Evolutionary conservation across 129 eudicot genomes (phyloP), one percentile per base, ranked within the genome.

Genomic region (Artemisia annua): DNA sequence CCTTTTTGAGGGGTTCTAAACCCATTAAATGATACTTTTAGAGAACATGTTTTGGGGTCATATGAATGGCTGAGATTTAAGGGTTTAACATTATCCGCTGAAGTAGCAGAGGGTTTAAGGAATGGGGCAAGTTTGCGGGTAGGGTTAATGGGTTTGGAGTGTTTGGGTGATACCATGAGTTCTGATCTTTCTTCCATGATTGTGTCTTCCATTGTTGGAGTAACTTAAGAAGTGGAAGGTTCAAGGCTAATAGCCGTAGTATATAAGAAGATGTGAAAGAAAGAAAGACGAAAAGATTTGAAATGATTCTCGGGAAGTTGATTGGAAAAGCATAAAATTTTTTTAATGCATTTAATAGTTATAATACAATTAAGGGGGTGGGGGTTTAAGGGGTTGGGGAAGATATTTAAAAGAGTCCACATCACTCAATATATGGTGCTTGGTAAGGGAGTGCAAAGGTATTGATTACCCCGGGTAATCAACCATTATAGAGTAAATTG

Each of bases 181-280:
- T 66, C 79, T 28, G 24, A 60, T 32, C 76, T 77, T 44, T 58
- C 71, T 57, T 82, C 86, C 71, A 67, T 73, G 26, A 72, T 52
- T 48, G 46, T 67, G 50, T 56, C 61, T 44, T 82, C 85, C 15
- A 61, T 70, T 10, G 28, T 3, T 4, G 50, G 20, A 18, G 63
- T 19, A 58, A 30, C 63, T 4, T 2, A 11, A 58, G 26, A 55
- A 55, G 18, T 16, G 61, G 0, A 55, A 2, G 18, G 4, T n/a
- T 53, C 19, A 53, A n/a, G 59, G 59, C 13, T 16, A 30, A 30
- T 4, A 30, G n/a, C n/a, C n/a, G n/a, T n/a, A n/a, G n/a, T n/a
- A n/a, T n/a, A n/a, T n/a, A 20, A 3, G 6, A 30, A 0, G 22
- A 20, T 20, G 35, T 30, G 35, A 30, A 30, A 3, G 0, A 3